A percentile compares a stretch with the other conserved stretches of the same genome.
phyloP scores from a whole-genome alignment of 345 rosid genomes.

The Murraya paniculata region DNA sequence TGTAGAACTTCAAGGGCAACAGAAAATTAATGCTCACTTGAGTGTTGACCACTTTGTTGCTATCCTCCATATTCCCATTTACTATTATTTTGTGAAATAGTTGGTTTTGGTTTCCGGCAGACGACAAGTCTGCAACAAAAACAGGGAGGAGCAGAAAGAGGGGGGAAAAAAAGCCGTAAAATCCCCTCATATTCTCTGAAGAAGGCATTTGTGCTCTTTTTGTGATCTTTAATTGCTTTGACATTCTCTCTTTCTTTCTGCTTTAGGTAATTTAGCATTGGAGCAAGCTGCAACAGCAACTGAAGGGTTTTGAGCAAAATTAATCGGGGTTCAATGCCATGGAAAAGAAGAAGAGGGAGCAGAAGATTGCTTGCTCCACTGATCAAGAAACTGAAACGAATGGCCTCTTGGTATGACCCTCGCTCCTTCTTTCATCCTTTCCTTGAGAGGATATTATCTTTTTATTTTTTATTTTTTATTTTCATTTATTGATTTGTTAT shows the following conservation, averaged over 20 bases:
- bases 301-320: not conserved
- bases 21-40: not conserved
- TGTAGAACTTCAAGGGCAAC: not conserved
- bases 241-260: constrained; percentile 6
- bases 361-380: constrained; percentile 10
- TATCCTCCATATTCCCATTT: not conserved
- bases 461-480: too few species aligned
- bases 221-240: constrained; percentile 5
- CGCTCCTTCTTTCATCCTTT: not conserved
- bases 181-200: constrained; percentile 21
- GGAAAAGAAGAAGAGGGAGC: constrained; percentile 33
- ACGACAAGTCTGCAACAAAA: constrained; percentile 25
- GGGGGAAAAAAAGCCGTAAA: not conserved
- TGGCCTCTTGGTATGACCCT: constrained; percentile 21
- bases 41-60: too few species aligned
- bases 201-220: constrained; percentile 19
- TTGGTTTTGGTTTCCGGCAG: constrained; percentile 10
- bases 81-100: not conserved
- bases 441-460: not conserved
- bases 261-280: not conserved
- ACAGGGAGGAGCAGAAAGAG: not conserved
- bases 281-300: not conserved
- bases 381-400: constrained; percentile 21
- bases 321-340: constrained; percentile 13
- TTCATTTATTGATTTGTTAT: too few species aligned